Evolutionary conservation across 106 monocot genomes (phyloP).

Genomic region (Dactylorhiza incarnata): DNA sequence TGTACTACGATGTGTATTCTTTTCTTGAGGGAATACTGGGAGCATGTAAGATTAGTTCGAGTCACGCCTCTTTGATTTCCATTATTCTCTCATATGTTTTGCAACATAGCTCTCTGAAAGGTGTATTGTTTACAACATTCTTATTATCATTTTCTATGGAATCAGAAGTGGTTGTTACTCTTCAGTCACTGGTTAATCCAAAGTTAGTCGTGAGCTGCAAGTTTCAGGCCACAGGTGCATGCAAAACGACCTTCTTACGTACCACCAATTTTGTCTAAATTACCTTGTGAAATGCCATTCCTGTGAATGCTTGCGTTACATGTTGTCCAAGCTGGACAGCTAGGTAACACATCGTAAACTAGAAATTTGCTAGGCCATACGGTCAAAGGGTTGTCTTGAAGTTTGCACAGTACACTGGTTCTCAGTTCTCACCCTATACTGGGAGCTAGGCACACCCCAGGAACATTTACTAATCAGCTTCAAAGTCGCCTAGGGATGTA

Average conservation of each 20-base stretch:
- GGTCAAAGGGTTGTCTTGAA: too few relatives aligned
- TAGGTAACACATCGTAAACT: too few relatives aligned
- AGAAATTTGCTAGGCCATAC: too few relatives aligned
- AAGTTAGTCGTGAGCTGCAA: conserved; percentile 35
- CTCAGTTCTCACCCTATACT: too few relatives aligned
- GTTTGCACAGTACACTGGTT: too few relatives aligned
- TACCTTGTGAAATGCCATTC: too few relatives aligned
- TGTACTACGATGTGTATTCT: conserved; percentile 55
- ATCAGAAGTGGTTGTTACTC: conserved; percentile 58
- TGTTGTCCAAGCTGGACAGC: too few relatives aligned
- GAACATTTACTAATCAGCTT: too few relatives aligned
- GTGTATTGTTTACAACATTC: conserved; percentile 35
- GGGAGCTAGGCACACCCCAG: too few relatives aligned
- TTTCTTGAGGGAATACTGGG: conserved; percentile 56
- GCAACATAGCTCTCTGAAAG: neutral
- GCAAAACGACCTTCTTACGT: neutral
- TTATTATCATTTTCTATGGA: conserved; percentile 52
- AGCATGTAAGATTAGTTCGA: conserved; percentile 29
- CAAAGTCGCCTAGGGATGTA: too few relatives aligned
- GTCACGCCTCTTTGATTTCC: neutral
- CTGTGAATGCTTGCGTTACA: too few relatives aligned
- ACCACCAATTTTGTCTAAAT: neutral
- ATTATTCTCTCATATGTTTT: neutral
- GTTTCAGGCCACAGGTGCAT: conserved; percentile 54
- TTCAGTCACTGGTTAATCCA: conserved; percentile 69